Base-by-base conservation (phyloP, 2,329 filamentous ascomycete species). In the Tolypocladium endophyticum region DNA sequence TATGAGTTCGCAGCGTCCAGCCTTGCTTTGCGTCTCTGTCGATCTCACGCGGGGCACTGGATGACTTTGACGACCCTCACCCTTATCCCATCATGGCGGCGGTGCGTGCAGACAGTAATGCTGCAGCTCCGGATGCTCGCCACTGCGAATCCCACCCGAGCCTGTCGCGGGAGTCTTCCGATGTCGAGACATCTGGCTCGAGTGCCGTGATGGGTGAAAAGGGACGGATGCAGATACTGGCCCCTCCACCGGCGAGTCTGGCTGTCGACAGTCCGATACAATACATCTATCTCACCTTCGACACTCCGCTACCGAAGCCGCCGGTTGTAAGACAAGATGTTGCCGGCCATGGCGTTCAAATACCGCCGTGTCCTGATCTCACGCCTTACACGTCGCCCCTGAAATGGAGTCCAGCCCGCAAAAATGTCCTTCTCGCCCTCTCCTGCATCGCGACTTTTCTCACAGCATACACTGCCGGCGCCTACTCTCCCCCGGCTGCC, bases 391-490 rank as follows among this genome's bases (percentile, higher is more conserved):
- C 72, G 1, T 87, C 89, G 12, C 92, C 92, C 0, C 86, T 91
- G 64, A 77, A 81, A 12, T 96, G 92, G 90, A 83, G 88, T 0
- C 69, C 76, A 59, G 77, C 76, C 54, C 84, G 86, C 61, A 97
- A 97, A 71, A 80, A 78, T 30, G 71, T 89, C 61, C 85, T 89
- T 65, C 84, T 93, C 11, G 82, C 80, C 67, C 79, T 96, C 16
- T 90, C 88, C 11, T 95, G 89, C 70, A 72, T 85, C 8, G 90
- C 89, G 1, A 95, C 91, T 0, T 81, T 85, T 25, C 74, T 92
- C 57, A 90, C 91, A 0, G 91, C 90, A 8, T 95, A 92, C 71
- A 83, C 88, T 0, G 89, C 92, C 0, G 92, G 92, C 3, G 83
- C 90, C 2, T 94, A 94, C 72, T 88, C 87, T 8, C 87, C 90